Conservation (phyloP, 352 stramenopile species). For the Phytophthora cajani region DNA sequence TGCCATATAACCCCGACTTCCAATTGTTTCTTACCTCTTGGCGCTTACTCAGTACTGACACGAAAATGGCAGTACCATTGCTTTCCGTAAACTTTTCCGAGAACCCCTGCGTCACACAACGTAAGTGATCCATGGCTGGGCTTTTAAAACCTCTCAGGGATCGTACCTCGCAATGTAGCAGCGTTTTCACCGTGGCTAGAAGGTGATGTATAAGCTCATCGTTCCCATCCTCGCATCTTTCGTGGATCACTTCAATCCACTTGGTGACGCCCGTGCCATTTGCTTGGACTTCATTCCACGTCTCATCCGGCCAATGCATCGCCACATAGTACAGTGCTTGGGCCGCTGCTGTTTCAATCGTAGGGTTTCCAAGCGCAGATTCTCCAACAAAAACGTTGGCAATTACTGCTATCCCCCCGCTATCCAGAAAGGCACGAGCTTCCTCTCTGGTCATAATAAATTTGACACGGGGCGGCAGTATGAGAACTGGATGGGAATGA, state of each 20-base stretch:
- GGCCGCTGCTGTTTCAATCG: conserved; percentile 21
- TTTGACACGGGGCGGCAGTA: background rate
- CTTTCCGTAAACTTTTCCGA: conserved; percentile 10
- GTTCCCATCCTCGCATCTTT: conserved; percentile 16
- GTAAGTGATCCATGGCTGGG: background rate
- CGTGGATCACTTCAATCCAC: conserved; percentile 21
- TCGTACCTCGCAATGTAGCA: conserved; percentile 26
- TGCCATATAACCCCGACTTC: background rate
- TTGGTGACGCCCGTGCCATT: conserved; percentile 8
- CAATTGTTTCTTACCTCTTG: conserved; percentile 12
- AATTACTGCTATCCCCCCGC: conserved; percentile 17
- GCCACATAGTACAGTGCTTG: conserved; percentile 28
- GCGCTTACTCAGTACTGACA: conserved; percentile 15
- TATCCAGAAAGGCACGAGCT: conserved; percentile 21
- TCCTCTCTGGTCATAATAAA: conserved; percentile 13
- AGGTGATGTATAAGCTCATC: conserved; percentile 27
- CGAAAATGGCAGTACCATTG: conserved; percentile 9
- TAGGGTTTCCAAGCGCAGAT: background rate
- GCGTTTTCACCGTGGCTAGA: conserved; percentile 17
- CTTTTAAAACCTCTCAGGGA: background rate
- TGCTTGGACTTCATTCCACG: conserved; percentile 24
- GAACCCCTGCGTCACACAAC: conserved; percentile 13
- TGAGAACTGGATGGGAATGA: background rate
- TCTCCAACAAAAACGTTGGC: conserved; percentile 9
- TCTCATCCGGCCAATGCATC: conserved; percentile 26